Evolutionary conservation across 345 rosid species (phyloP).

Genomic region (Bretschneidera sinensis): DNA sequence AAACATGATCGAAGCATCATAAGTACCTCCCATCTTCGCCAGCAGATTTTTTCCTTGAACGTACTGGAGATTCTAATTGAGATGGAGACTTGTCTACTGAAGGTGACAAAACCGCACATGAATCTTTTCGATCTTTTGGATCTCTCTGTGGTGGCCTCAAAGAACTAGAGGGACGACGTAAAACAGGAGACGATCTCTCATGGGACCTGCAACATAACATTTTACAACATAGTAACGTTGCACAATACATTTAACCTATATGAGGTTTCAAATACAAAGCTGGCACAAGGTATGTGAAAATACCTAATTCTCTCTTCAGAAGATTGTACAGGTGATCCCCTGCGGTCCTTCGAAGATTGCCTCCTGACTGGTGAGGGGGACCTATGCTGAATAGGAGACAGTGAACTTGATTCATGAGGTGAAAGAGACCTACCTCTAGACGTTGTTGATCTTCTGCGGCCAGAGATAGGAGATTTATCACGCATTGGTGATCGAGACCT

Average conservation of each 20-base stretch:
- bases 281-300: slow-evolving; percentile 2
- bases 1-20: not conserved
- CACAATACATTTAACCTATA: not conserved
- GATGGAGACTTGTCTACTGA: slow-evolving; percentile 27
- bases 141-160: slow-evolving; percentile 17
- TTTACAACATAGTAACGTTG: too few relatives aligned
- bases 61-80: slow-evolving; percentile 20
- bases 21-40: slow-evolving; percentile 35
- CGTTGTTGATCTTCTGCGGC: slow-evolving; percentile 36
- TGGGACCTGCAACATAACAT: slow-evolving; percentile 17
- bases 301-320: slow-evolving; percentile 52
- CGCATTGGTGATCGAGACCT: slow-evolving; percentile 27
- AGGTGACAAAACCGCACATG: slow-evolving; percentile 19
- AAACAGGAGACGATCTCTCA: slow-evolving; percentile 20
- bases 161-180: slow-evolving; percentile 8
- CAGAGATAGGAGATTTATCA: slow-evolving; percentile 31
- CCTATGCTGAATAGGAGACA: slow-evolving; percentile 39
- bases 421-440: slow-evolving; percentile 39
- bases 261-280: not conserved
- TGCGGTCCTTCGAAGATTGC: slow-evolving; percentile 26
- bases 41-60: slow-evolving; percentile 17
- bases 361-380: slow-evolving; percentile 41
- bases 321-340: slow-evolving; percentile 39
- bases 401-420: slow-evolving; percentile 35
- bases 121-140: slow-evolving; percentile 19